Evolutionary conservation across 225 moss, liverwort and hornwort genomes (phyloP).

Genomic region (Takakia lepidozioides): DNA sequence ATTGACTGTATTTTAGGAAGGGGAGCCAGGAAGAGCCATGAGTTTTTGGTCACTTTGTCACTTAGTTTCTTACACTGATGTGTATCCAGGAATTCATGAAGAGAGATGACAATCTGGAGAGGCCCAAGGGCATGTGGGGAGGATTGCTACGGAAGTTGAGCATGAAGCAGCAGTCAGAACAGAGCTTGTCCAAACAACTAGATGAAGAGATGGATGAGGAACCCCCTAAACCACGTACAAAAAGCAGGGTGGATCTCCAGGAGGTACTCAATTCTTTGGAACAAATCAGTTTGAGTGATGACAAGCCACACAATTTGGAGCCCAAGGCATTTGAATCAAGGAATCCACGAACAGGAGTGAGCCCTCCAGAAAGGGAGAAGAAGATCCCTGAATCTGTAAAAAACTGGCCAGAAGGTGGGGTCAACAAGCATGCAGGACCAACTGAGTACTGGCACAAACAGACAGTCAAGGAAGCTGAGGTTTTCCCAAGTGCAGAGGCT

Average conservation of each 20-base stretch:
- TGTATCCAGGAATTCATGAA: conserved; percentile 9
- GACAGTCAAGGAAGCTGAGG: background rate
- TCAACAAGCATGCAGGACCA: conserved; percentile 1
- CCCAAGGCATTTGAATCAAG: background rate
- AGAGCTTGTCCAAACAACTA: conserved; percentile 11
- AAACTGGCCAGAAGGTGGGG: background rate
- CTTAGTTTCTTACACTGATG: background rate
- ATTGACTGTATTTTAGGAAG: no score
- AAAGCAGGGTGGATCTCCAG: conserved; percentile 8
- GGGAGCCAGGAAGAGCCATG: no score
- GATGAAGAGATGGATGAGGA: conserved; percentile 12
- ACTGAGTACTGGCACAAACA: conserved; percentile 14
- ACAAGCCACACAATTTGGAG: background rate
- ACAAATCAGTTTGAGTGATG: conserved; percentile 4
- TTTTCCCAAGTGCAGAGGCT: no score
- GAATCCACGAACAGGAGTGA: background rate
- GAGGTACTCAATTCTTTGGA: conserved; percentile 18
- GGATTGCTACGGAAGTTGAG: conserved; percentile 20
- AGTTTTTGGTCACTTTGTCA: no score
- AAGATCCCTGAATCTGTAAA: background rate
- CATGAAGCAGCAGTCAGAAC: conserved; percentile 27
- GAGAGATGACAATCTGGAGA: conserved; percentile 16
- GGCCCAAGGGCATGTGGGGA: conserved; percentile 29
- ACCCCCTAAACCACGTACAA: conserved; percentile 1
- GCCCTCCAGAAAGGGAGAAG: background rate